A percentile compares a stretch with the other conserved stretches of the same genome.
Conservation (phyloP, 306 rosid species). For the Herpetospermum pedunculosum region DNA sequence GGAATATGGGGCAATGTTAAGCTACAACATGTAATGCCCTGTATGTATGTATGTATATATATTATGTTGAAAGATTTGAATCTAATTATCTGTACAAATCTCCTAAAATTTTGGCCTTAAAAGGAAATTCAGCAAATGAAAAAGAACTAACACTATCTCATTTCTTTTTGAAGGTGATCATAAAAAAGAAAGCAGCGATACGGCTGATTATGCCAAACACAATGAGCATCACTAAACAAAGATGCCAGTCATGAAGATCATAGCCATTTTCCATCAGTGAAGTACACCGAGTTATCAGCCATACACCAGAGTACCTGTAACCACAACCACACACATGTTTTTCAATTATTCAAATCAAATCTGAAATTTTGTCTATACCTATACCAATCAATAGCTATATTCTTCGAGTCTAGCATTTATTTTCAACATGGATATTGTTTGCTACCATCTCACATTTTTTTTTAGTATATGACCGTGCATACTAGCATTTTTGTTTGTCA, state of each 20-base stretch:
- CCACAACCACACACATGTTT: neutral
- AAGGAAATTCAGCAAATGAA: neutral
- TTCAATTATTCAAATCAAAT: neutral
- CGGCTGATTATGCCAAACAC: conserved; percentile 33
- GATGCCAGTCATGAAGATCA: conserved; percentile 45
- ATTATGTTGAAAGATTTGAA: neutral
- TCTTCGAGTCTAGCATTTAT: neutral
- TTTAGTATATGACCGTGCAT: too few species aligned
- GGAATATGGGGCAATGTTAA: neutral
- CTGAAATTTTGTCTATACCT: neutral
- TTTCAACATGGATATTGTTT: neutral
- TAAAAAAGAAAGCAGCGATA: conserved; percentile 31
- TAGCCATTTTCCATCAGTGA: conserved; percentile 38
- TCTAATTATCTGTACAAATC: conserved; percentile 6
- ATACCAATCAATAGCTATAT: neutral
- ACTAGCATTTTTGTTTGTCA: neutral
- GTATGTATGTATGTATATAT: neutral
- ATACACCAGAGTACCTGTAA: conserved; percentile 81
- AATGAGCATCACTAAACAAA: conserved; percentile 38
- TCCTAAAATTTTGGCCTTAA: conserved; percentile 9
- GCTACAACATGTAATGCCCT: neutral
- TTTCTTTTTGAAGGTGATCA: conserved; percentile 29
- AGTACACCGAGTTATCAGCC: conserved; percentile 79
- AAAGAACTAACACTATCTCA: conserved; percentile 15
- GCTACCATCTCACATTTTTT: too few species aligned